Conservation (phyloP, 1,284 basidiomycete species). For the Rhodotorula sp. region DNA sequence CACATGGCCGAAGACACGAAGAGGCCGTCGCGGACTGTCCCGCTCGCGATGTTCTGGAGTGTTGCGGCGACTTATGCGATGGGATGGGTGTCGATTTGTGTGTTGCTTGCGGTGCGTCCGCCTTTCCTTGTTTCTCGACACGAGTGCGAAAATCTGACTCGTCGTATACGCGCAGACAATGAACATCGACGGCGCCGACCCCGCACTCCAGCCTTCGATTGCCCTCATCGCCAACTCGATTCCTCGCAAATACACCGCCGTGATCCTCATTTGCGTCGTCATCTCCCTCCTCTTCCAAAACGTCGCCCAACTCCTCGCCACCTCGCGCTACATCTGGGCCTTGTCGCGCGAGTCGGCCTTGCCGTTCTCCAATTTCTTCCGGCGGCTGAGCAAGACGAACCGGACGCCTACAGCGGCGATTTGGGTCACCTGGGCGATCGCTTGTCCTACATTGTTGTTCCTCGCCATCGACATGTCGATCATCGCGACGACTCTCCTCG, state of each 20-base stretch:
- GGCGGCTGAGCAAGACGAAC: slow-evolving; percentile 25
- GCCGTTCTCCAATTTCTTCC: slow-evolving; percentile 40
- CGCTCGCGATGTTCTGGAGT: slow-evolving; percentile 44
- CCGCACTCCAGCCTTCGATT: slow-evolving; percentile 27
- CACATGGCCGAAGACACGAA: slow-evolving; percentile 45
- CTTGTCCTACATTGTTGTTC: slow-evolving; percentile 33
- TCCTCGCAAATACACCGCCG: slow-evolving; percentile 21
- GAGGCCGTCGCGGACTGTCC: slow-evolving; percentile 40
- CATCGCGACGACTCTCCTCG: slow-evolving; percentile 40
- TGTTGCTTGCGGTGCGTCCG: slow-evolving; percentile 26
- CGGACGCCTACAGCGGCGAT: slow-evolving; percentile 40
- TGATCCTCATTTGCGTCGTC: slow-evolving; percentile 40
- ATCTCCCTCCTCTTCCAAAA: slow-evolving; percentile 40
- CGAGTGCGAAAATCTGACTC: not conserved
- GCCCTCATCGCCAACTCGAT: slow-evolving; percentile 35
- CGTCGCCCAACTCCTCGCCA: slow-evolving; percentile 41
- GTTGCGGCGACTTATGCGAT: slow-evolving; percentile 38
- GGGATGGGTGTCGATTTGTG: slow-evolving; percentile 42
- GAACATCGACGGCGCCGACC: slow-evolving; percentile 23
- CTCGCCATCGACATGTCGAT: slow-evolving; percentile 37
- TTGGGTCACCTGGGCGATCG: slow-evolving; percentile 38
- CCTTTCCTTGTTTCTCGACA: too few species aligned
- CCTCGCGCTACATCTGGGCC: slow-evolving; percentile 44
- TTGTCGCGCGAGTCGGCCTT: slow-evolving; percentile 43
- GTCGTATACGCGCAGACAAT: slow-evolving; percentile 8